phyloP scores from a whole-genome alignment of 2,329 filamentous ascomycete genomes.

The Sporothrix curviconia region DNA sequence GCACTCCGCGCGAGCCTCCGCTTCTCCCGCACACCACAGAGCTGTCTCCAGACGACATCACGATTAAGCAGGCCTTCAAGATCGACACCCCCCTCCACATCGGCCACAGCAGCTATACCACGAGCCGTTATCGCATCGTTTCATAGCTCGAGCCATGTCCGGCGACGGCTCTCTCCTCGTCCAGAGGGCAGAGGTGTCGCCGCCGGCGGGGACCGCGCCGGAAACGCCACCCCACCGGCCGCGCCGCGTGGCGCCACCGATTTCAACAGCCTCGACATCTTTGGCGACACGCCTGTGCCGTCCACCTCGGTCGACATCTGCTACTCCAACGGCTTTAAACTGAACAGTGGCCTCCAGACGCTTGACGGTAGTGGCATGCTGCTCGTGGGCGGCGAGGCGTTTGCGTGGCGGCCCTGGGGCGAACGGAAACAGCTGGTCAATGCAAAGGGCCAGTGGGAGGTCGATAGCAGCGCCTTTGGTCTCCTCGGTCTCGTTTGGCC shows the following conservation, averaged over 20 bases:
- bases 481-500: conserved; percentile 76
- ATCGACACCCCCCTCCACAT: neutral
- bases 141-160: neutral
- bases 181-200: neutral
- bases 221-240: conserved; percentile 21
- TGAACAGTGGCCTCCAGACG: conserved; percentile 74
- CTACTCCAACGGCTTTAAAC: conserved; percentile 72
- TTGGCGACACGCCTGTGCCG: conserved; percentile 67
- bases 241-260: conserved; percentile 43
- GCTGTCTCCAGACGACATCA: neutral
- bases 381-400: conserved; percentile 80
- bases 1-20: neutral
- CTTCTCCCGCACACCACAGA: neutral
- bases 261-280: conserved; percentile 70
- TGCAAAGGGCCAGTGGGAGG: conserved; percentile 72
- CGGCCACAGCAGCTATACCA: too few species aligned
- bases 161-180: neutral
- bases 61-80: too few species aligned
- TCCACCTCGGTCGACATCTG: conserved; percentile 80
- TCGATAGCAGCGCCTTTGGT: conserved; percentile 64
- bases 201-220: too few species aligned
- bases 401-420: conserved; percentile 79
- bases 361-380: conserved; percentile 49
- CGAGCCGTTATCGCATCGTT: conserved; percentile 1
- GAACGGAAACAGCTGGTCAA: conserved; percentile 54